Conservation (phyloP, 768 basidiomycete genomes). For the Pisolithus marmoratus region DNA sequence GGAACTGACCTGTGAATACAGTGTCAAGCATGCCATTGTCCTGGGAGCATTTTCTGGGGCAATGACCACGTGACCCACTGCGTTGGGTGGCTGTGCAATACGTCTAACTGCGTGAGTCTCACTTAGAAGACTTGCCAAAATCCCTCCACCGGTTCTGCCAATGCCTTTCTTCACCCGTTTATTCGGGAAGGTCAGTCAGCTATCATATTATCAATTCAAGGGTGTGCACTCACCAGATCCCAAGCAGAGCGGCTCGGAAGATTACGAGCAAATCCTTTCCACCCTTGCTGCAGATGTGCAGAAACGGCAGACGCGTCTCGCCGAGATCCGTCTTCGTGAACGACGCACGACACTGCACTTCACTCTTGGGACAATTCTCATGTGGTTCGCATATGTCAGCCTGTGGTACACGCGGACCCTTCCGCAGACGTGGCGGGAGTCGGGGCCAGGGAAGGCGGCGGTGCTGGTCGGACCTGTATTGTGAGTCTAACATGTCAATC, state of each 20-base stretch:
- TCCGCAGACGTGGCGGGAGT: constrained; percentile 31
- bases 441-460: constrained; percentile 34
- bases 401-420: constrained; percentile 66
- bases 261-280: constrained; percentile 73
- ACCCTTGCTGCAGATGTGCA: constrained; percentile 65
- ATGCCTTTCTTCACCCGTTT: constrained; percentile 28
- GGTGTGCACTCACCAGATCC: neutral
- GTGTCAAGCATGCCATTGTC: too few species aligned
- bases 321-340: constrained; percentile 83
- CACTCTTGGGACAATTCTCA: constrained; percentile 70
- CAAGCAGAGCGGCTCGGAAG: constrained; percentile 36
- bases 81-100: too few species aligned
- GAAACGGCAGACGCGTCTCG: constrained; percentile 65
- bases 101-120: too few species aligned
- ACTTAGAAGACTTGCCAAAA: constrained; percentile 1
- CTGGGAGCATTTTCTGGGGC: too few species aligned
- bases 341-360: constrained; percentile 70
- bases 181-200: constrained; percentile 22
- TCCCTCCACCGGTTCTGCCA: constrained; percentile 5
- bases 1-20: too few species aligned
- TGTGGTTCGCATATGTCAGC: constrained; percentile 70
- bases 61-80: too few species aligned
- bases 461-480: constrained; percentile 72
- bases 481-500: constrained; percentile 54
- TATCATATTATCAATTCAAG: neutral